These are phyloP conservation scores for Macrophomina phaseolina DNA, from an alignment of 2,329 filamentous ascomycete species.

Conservation along the genomic window DNA sequence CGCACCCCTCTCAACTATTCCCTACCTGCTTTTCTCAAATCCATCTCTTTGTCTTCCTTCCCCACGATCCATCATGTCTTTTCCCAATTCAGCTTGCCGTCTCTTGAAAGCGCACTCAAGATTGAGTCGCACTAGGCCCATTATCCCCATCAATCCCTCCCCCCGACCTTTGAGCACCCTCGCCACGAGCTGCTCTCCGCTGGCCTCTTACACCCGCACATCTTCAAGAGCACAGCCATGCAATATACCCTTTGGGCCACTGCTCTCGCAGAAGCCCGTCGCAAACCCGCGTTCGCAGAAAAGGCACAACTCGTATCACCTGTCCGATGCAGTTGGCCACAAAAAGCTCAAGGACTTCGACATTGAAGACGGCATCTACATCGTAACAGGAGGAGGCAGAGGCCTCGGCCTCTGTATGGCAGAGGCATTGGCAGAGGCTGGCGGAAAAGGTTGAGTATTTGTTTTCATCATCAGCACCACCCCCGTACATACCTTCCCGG, in stretches of 20 bases:
- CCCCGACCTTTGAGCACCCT: background rate
- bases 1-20: background rate
- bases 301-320: background rate
- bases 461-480: background rate
- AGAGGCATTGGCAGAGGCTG: slow-evolving; percentile 75
- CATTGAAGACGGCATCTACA: slow-evolving; percentile 40
- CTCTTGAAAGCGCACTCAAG: background rate
- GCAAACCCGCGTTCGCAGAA: background rate
- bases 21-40: background rate
- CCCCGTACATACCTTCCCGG: background rate
- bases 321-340: slow-evolving; percentile 22
- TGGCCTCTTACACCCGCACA: background rate
- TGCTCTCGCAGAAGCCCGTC: background rate
- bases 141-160: background rate
- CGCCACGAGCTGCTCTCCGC: background rate
- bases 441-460: slow-evolving; percentile 59
- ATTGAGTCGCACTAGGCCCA: background rate
- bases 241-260: background rate
- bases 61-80: background rate
- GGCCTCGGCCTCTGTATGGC: slow-evolving; percentile 74
- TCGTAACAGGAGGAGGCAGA: slow-evolving; percentile 68
- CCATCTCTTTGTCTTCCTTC: background rate
- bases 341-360: slow-evolving; percentile 34
- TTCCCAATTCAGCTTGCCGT: background rate
- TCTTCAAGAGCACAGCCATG: background rate